Base-by-base conservation (phyloP, 2,329 filamentous ascomycete genomes). In the Colletotrichum somersetense region DNA sequence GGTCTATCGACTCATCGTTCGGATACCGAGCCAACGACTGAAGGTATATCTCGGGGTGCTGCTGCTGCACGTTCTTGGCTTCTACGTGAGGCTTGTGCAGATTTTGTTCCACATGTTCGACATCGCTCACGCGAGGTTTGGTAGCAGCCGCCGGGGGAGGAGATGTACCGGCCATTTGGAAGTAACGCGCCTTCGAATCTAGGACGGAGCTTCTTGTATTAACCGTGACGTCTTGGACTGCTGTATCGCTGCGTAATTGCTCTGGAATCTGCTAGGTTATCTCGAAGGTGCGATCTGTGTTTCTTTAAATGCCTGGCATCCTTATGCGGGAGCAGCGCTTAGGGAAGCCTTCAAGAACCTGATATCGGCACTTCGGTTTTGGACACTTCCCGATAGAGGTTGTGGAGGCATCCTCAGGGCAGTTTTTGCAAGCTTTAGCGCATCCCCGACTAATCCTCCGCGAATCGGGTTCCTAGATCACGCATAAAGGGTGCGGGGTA, bases 21-120 rank as follows among this genome's bases (percentile, higher is more conserved):
- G 81, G 81, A 57, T 82, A 83, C 33, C 79, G 74, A 16, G 76
- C 76, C n/a, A 83, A 73, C 8, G 81, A 81, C 67, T 82, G 77
- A 20, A 74, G 66, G 67, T 83, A 83, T 7, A 83, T 78, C 35
- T 79, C 77, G 6, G 76, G 74, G 30, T 76, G 33, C 20, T 73
- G 67, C 38, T 77, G 76, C 20, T 76, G 71, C 61, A 79, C 74
- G 16, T 70, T 67, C 6, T 71, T 66, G 40, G 30, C 16, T 0
- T 62, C 52, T 20, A 72, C 46, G 2, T 56, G 62, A 2, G 75
- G 68, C 38, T 72, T 71, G 7, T 71, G 66, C 30, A 76, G 57
- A 44, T 74, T 70, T 26, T 66, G 69, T 50, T 77, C 75, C 12
- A 76, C 46, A 46, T 75, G 73, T 46, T 77, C 74, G 16, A 68